phyloP scores from a whole-genome alignment of 1,139 yeast species.

The Zygoascus meyerae region DNA sequence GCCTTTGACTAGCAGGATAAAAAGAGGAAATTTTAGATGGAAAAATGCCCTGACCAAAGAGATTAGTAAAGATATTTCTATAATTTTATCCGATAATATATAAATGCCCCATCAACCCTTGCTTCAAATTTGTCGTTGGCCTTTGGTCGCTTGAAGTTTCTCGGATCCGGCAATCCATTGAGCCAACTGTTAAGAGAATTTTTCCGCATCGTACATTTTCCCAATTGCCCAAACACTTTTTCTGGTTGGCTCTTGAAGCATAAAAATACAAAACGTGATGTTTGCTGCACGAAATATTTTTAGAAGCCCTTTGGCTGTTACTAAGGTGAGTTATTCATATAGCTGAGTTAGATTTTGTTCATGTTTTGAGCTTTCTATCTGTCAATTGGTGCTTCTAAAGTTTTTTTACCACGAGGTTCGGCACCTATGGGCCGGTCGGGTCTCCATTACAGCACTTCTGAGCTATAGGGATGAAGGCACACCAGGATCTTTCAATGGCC shows the following conservation, averaged over 20 bases:
- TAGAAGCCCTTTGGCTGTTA: slow-evolving; percentile 10
- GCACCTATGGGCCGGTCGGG: slow-evolving; percentile 4
- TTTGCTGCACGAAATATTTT: slow-evolving; percentile 9
- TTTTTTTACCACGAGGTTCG: background rate
- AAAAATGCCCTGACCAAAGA: no score
- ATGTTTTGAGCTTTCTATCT: background rate
- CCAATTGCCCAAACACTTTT: slow-evolving; percentile 8
- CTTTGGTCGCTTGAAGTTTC: background rate
- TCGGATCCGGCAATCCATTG: slow-evolving; percentile 7
- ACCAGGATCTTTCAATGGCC: background rate
- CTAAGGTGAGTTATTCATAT: slow-evolving; percentile 10
- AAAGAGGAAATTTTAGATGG: no score
- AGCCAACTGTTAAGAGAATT: slow-evolving; percentile 5
- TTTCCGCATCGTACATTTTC: slow-evolving; percentile 6
- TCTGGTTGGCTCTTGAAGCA: slow-evolving; percentile 3
- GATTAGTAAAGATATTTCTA: no score
- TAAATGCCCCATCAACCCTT: no score
- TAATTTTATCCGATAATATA: no score
- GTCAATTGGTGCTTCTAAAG: background rate
- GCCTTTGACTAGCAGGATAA: no score
- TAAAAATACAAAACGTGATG: slow-evolving; percentile 5
- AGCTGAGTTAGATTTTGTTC: background rate
- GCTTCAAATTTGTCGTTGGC: no score
- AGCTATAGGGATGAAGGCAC: background rate
- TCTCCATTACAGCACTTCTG: background rate